Evolutionary conservation across 768 basidiomycete genomes (phyloP).

Genomic region (Podaxis sp.): DNA sequence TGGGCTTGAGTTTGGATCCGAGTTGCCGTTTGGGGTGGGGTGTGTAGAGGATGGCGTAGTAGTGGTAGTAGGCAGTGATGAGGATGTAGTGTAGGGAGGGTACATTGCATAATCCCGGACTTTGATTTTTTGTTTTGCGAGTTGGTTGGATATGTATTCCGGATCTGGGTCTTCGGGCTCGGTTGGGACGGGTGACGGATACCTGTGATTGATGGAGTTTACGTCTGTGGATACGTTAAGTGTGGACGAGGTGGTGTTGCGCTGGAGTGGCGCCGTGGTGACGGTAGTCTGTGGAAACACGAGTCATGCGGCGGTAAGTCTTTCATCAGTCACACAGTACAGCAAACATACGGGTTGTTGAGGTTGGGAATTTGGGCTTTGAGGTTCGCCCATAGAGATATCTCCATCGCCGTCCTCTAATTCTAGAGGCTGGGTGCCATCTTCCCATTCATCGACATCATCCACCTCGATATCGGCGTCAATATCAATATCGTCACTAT

Average conservation of each 20-base stretch:
- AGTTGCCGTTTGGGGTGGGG: background rate
- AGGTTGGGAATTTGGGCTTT: background rate
- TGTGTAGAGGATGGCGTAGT: conserved; percentile 28
- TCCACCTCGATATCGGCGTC: background rate
- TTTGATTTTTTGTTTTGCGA: conserved; percentile 35
- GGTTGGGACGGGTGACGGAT: conserved; percentile 33
- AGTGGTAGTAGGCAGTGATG: conserved; percentile 15
- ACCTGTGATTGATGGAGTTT: background rate
- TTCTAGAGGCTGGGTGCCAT: conserved; percentile 1
- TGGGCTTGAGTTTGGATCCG: background rate
- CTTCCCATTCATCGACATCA: background rate
- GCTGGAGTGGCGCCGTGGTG: background rate
- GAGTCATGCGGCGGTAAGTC: background rate
- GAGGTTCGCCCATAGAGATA: conserved; percentile 1
- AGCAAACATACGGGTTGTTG: background rate
- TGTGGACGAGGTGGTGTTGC: background rate
- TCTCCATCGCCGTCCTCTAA: background rate
- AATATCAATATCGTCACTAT: background rate
- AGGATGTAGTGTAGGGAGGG: conserved; percentile 21
- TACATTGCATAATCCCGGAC: conserved; percentile 38
- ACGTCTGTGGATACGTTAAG: background rate
- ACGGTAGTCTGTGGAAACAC: background rate
- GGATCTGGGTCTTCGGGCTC: conserved; percentile 37
- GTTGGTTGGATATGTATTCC: conserved; percentile 28
- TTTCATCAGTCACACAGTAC: no score